Base-by-base conservation (phyloP, 2,329 filamentous ascomycete genomes). In the Aspergillus vadensis region DNA sequence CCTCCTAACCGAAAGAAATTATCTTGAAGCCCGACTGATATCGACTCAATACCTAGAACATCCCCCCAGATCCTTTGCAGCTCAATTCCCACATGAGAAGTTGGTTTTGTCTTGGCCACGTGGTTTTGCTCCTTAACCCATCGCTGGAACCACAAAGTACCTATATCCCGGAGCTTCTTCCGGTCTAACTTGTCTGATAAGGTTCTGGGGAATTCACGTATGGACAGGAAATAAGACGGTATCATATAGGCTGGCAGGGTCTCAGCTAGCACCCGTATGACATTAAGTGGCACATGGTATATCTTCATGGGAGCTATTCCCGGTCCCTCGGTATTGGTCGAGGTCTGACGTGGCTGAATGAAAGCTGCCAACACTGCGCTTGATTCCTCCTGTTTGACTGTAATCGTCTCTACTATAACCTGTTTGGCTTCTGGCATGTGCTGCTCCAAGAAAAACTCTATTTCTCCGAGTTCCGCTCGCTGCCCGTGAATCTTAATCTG, bases 1-100 rank as follows among this genome's bases (percentile, higher is more conserved):
- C 59, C 61, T 2, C 61, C 61, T 5, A 63, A 23, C 15, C 12
- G 56, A 59, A 63, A 63, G 56, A 63, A 63, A 44, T 36, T 63
- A 15, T 59, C 56, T 4, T 62, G 50, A 10, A 19, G 43, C n/a
- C 61, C 62, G 14, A 63, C 48, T 6, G 44, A 5, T 4, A 30
- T 23, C 1, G 41, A 3, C 8, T 55, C 39, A 14, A 59, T 44
- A n/a, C 17, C 19, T 1, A 63, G 59, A 17, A 59, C 52, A 21
- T 54, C 17, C 1, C 55, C 51, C 55, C 55, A 63, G 4, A 63
- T 53, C 19, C 47, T 36, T 43, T 61, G 62, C 10, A 63, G 36
- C 32, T 23, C 41, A 6, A 48, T 14, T 27, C 49, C 54, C 5
- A 21, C 38, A 12, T 21, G 38, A 30, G 39, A 44, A 36, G 25